phyloP scores from a whole-genome alignment of 2,329 filamentous ascomycete genomes.

The Phialemoniopsis sp. region DNA sequence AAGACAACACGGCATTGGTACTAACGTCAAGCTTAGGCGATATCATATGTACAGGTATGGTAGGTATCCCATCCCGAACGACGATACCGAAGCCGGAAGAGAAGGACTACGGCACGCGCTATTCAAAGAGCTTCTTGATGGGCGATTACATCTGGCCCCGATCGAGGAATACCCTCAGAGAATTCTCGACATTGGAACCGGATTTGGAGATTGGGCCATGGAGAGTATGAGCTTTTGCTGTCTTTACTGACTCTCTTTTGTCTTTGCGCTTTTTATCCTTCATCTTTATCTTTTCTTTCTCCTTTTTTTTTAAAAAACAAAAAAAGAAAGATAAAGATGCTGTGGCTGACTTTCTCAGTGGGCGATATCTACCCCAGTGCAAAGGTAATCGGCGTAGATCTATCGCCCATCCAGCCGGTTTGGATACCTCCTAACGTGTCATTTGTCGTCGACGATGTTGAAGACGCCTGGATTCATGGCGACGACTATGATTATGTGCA shows the following conservation, averaged over 20 bases:
- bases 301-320: no score
- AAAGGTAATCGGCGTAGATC: constrained; percentile 38
- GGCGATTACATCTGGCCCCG: constrained; percentile 36
- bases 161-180: constrained; percentile 40
- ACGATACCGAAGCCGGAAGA: constrained; percentile 43
- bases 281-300: no score
- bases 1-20: not conserved
- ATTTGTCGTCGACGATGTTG: constrained; percentile 44
- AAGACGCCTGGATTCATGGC: constrained; percentile 48
- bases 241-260: no score
- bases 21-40: constrained; percentile 24
- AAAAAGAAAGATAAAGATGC: no score
- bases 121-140: constrained; percentile 41
- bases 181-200: constrained; percentile 46
- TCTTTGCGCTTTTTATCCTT: no score
- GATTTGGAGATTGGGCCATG: constrained; percentile 52
- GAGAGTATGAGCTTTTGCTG: constrained; percentile 40
- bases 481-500: constrained; percentile 58
- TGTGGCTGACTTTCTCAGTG: constrained; percentile 21
- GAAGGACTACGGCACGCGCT: constrained; percentile 44
- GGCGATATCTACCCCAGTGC: constrained; percentile 40
- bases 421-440: constrained; percentile 53
- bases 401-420: constrained; percentile 37
- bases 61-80: constrained; percentile 48
- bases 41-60: constrained; percentile 44